Percentiles rank a stretch among this genome's conserved stretches.
Evolutionary conservation across 768 basidiomycete species (phyloP).

Genomic region (Pleurotus cornucopiae): DNA sequence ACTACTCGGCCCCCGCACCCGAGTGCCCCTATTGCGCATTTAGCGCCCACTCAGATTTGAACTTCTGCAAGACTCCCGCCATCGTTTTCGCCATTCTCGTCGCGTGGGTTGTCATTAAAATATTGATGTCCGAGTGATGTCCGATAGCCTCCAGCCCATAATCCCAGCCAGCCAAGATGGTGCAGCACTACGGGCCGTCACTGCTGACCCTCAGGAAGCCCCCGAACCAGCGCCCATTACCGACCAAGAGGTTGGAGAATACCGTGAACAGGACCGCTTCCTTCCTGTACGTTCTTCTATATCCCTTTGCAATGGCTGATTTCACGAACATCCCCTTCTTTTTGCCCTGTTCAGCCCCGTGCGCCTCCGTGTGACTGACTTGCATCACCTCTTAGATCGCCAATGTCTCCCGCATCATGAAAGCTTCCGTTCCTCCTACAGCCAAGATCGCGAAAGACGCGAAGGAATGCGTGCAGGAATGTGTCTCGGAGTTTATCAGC

Average conservation of each 20-base stretch:
- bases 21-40: too few relatives aligned
- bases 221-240: constrained; percentile 61
- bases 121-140: constrained; percentile 11
- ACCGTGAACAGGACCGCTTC: constrained; percentile 92
- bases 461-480: constrained; percentile 98
- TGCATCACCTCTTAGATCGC: constrained; percentile 64
- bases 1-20: too few relatives aligned
- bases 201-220: constrained; percentile 32
- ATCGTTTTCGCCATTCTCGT: too few relatives aligned
- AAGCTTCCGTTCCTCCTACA: constrained; percentile 79
- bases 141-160: constrained; percentile 36
- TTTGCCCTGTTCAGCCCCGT: background rate
- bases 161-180: constrained; percentile 37
- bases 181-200: constrained; percentile 17
- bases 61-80: too few relatives aligned
- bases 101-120: too few relatives aligned
- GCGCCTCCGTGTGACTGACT: background rate
- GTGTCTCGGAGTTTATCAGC: constrained; percentile 95
- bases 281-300: constrained; percentile 63
- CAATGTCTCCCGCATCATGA: constrained; percentile 98
- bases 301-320: background rate
- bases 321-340: constrained; percentile 3
- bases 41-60: too few relatives aligned
- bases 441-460: constrained; percentile 98
- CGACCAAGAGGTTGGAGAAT: constrained; percentile 91